Evolutionary conservation across 2,329 filamentous ascomycete species (phyloP).

Genomic region (Trichoderma sp.): DNA sequence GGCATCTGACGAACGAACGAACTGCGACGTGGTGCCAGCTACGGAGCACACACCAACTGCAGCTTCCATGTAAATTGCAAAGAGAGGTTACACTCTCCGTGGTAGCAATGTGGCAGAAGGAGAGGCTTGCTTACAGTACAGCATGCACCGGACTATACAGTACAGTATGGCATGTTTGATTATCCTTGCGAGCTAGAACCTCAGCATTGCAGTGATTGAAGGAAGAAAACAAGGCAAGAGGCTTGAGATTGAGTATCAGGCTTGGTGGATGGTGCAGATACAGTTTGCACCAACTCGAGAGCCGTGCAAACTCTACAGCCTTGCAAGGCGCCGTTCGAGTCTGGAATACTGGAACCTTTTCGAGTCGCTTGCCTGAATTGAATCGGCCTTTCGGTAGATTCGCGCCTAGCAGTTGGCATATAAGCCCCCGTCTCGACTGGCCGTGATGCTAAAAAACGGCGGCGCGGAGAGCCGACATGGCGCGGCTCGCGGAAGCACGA

Average conservation of each 20-base stretch:
- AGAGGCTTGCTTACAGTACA: not conserved
- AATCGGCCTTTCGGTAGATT: not conserved
- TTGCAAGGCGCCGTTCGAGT: not conserved
- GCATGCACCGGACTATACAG: not conserved
- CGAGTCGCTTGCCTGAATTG: not conserved
- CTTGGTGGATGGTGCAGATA: not conserved
- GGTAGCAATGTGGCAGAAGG: not conserved
- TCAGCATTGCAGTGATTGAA: not conserved
- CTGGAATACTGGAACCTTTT: not conserved
- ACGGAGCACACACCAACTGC: not conserved
- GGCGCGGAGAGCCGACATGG: constrained; percentile 6
- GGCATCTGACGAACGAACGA: not conserved
- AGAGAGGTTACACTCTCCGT: not conserved
- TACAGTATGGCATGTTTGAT: not conserved
- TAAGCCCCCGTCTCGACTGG: not conserved
- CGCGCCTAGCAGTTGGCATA: not conserved
- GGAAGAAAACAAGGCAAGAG: not conserved
- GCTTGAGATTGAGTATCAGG: not conserved
- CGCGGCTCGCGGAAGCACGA: constrained; percentile 10
- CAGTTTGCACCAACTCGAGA: not conserved
- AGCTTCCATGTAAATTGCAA: not conserved
- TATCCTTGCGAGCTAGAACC: not conserved
- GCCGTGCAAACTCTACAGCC: not conserved
- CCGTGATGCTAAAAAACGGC: constrained; percentile 5
- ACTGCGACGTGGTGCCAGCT: not conserved